Evolutionary conservation across 495 filamentous ascomycete species (phyloP).

Genomic region (Platismatia glauca): DNA sequence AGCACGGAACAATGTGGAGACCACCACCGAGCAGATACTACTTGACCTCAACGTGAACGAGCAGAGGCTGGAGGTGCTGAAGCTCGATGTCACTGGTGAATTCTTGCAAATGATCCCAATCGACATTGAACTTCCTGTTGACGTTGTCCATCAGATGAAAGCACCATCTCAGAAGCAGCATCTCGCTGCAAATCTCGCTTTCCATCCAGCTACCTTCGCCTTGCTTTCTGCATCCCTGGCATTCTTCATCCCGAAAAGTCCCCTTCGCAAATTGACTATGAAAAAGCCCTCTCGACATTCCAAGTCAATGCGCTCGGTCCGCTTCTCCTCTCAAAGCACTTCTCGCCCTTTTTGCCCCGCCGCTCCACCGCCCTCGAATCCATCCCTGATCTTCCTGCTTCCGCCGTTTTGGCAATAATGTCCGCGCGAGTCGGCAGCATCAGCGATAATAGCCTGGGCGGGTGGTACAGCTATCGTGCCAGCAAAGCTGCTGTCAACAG

Average conservation of each 20-base stretch:
- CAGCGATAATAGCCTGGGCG: conserved; percentile 58
- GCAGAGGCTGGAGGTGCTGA: conserved; percentile 43
- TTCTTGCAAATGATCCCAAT: not conserved
- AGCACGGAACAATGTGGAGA: conserved; percentile 47
- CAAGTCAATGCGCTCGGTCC: conserved; percentile 65
- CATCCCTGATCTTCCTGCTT: conserved; percentile 25
- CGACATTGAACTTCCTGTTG: not conserved
- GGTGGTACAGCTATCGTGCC: conserved; percentile 69
- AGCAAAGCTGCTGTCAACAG: conserved; percentile 65
- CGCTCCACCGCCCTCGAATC: conserved; percentile 28
- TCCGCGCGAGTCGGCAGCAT: conserved; percentile 69
- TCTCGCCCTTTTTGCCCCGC: conserved; percentile 55
- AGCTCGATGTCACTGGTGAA: conserved; percentile 52
- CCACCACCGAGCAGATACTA: conserved; percentile 46
- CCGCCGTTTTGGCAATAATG: conserved; percentile 60
- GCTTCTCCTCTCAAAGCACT: conserved; percentile 65
- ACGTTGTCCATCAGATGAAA: conserved; percentile 22
- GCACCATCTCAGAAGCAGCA: conserved; percentile 34
- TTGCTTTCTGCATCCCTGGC: conserved; percentile 63
- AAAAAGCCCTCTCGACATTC: conserved; percentile 50
- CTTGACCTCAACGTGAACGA: conserved; percentile 40
- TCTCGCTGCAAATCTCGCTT: conserved; percentile 24
- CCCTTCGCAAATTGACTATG: conserved; percentile 50
- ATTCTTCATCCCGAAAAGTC: conserved; percentile 69
- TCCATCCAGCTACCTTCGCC: conserved; percentile 42